Base-by-base conservation (phyloP, 805 yeast species). In the Barnettozyma vustinii region DNA sequence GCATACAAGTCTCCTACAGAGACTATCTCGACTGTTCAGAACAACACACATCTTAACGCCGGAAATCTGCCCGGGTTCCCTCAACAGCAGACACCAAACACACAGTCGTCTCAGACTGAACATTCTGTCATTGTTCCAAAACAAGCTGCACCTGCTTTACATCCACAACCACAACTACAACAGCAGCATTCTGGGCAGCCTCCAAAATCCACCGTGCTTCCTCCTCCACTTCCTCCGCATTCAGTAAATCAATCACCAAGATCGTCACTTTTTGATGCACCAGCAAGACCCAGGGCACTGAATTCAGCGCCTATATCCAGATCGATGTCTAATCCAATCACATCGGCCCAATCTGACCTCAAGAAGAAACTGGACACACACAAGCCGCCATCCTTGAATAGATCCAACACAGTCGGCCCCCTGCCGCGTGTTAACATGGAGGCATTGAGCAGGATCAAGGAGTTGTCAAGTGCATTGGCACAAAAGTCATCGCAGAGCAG, bases 201-300 rank as follows among this genome's bases (percentile, higher is more conserved):
- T 4, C 16, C 33, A 15, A 12, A 15, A 13, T 30, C 16, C 13
- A 16, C 41, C 10, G 8, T 30, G 10, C 33, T 41, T 33, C 52
- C 51, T 6, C 57, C 57, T 13, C 41, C 40, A 7, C 56, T 52
- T 6, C 57, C 57, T 9, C 57, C 53, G 6, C 58, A 51, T 32
- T 21, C 27, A 5, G 44, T 48, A 5, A 40, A 20, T 37, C 42
- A 42, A 7, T 44, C 55, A 2, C 50, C 57, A 7, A 53, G 54
- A 10, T 54, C 57, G 13, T 43, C 50, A 13, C 33, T 42, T 6
- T 42, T 37, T 42, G 43, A 27, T 30, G 39, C 39, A 9, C 13
- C 23, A 36, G 20, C 39, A 36, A 36, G n/a, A 5, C 39, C 21
- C 2, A 33, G 41, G 30, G 19, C 13, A 16, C 27, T 32, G 15